phyloP scores from a whole-genome alignment of 495 filamentous ascomycete species.

The Diplogelasinospora grovesii region DNA sequence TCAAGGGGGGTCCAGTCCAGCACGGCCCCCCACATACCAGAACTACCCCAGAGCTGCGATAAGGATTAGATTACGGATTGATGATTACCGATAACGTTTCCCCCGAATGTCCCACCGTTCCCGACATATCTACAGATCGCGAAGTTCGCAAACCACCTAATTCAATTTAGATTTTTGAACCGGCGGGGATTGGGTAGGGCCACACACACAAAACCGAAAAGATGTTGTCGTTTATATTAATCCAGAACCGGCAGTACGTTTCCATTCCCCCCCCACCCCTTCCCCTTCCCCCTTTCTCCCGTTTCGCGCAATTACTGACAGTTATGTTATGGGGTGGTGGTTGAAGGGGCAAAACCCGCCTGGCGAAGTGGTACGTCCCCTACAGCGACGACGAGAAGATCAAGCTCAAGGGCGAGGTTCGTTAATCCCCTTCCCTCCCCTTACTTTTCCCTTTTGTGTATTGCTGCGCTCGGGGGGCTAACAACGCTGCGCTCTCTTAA shows the following conservation, averaged over 20 bases:
- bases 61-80: no score
- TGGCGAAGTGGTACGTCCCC: conserved; percentile 98
- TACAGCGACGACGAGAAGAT: conserved; percentile 97
- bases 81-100: no score
- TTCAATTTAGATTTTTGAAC: no score
- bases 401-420: conserved; percentile 82
- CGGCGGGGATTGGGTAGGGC: background rate
- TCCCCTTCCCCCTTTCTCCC: background rate
- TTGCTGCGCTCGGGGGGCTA: no score
- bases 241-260: conserved; percentile 88
- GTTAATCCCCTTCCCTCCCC: conserved; percentile 3
- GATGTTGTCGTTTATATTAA: conserved; percentile 88
- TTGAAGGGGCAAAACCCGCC: conserved; percentile 97
- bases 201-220: background rate
- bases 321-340: no score
- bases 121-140: no score
- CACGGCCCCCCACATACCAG: no score
- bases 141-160: no score
- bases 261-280: background rate
- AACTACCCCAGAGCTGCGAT: no score
- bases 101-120: no score
- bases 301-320: conserved; percentile 8
- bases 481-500: background rate
- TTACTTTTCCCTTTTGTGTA: background rate
- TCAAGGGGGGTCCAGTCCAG: no score